These are phyloP conservation scores for Avicennia marina DNA, from an alignment of 257 asterid species.

Conservation along the genomic window DNA sequence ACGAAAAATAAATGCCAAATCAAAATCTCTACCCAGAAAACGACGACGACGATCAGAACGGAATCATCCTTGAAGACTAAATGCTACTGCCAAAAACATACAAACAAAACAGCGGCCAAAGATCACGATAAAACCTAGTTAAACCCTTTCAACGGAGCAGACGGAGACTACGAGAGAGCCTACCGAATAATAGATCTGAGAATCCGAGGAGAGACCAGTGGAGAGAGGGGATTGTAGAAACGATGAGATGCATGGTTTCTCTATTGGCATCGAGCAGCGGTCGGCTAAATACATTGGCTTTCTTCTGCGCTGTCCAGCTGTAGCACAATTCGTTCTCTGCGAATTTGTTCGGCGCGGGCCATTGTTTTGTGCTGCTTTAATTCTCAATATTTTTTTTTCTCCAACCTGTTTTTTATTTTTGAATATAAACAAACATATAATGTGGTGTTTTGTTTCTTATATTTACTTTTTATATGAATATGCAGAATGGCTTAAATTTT, in stretches of 20 bases:
- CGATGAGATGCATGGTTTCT: background rate
- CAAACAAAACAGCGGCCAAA: background rate
- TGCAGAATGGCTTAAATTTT: too few species aligned
- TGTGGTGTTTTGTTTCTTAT: too few species aligned
- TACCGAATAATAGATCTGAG: conserved; percentile 5
- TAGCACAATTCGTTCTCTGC: background rate
- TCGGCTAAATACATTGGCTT: background rate
- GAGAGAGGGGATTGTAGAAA: background rate
- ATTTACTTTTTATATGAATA: too few species aligned
- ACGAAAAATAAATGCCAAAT: background rate
- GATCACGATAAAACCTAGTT: background rate
- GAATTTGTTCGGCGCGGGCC: too few species aligned
- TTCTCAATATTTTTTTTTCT: too few species aligned
- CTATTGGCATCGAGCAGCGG: background rate
- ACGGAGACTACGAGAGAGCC: background rate
- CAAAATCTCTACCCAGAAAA: background rate
- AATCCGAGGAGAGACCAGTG: background rate
- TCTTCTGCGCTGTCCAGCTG: background rate
- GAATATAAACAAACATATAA: too few species aligned
- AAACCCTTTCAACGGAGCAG: background rate
- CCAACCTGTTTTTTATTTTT: too few species aligned
- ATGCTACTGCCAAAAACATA: background rate
- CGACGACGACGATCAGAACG: background rate
- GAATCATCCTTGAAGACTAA: conserved; percentile 1
- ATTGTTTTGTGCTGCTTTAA: too few species aligned